These are phyloP conservation scores for Syzygium aqueum DNA, from an alignment of 345 rosid genomes.

Conservation along the genomic window DNA sequence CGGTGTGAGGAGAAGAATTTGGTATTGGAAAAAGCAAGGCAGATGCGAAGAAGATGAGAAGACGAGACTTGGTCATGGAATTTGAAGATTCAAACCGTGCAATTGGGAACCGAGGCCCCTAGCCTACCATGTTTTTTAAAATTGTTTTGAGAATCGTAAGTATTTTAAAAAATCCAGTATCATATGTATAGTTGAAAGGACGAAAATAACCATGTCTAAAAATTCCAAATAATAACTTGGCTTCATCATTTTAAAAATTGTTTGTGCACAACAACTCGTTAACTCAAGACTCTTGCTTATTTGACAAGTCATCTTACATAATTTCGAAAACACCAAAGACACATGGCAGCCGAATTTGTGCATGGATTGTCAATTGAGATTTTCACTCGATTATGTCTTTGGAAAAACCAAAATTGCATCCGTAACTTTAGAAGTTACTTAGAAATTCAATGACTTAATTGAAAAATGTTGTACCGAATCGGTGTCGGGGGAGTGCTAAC, in stretches of 20 bases:
- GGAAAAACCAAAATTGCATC: neutral
- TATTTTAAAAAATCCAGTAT: neutral
- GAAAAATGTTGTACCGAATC: neutral
- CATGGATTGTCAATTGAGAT: neutral
- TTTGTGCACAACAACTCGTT: neutral
- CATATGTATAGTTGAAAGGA: neutral
- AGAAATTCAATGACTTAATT: neutral
- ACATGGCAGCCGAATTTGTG: neutral
- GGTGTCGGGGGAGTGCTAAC: neutral
- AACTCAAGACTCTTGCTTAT: neutral
- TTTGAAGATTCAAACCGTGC: neutral
- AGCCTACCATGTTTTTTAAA: neutral
- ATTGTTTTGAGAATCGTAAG: neutral
- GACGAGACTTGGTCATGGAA: neutral
- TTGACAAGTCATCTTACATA: neutral
- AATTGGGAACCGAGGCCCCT: neutral
- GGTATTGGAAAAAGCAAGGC: neutral
- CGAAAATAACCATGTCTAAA: neutral
- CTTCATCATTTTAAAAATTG: neutral
- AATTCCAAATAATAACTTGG: neutral
- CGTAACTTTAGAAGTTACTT: neutral
- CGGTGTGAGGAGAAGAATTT: neutral
- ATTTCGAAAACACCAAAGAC: neutral
- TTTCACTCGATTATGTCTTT: neutral
- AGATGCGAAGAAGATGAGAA: neutral